Evolutionary conservation across 2,329 filamentous ascomycete species (phyloP).

Genomic region (Epichloe glyceriae): DNA sequence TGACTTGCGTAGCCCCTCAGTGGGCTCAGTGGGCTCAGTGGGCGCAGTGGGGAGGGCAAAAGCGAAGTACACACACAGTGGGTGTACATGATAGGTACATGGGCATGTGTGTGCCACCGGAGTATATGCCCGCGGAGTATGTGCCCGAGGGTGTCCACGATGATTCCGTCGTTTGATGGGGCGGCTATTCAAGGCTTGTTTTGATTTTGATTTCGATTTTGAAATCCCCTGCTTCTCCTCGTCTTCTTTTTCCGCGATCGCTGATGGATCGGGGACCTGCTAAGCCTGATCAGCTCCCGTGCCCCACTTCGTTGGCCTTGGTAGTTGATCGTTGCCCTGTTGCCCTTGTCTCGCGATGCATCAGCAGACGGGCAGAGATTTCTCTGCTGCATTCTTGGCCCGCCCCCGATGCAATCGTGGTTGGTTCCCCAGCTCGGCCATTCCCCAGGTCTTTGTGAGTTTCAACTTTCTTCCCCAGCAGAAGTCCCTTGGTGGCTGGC

Average conservation of each 20-base stretch:
- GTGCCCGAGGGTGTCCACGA: not conserved
- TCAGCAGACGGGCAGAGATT: conserved; percentile 13
- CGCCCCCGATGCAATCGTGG: not conserved
- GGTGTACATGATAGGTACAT: too few relatives aligned
- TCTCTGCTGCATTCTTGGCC: conserved; percentile 4
- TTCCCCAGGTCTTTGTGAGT: not conserved
- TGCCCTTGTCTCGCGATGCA: conserved; percentile 6
- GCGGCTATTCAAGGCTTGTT: conserved; percentile 24
- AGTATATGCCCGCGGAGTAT: not conserved
- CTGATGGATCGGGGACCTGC: conserved; percentile 2
- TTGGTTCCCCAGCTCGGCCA: not conserved
- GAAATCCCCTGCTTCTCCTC: conserved; percentile 4
- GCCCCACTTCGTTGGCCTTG: conserved; percentile 3
- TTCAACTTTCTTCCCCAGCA: not conserved
- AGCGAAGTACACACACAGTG: too few relatives aligned
- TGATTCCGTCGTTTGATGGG: conserved; percentile 7
- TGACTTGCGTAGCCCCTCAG: conserved; percentile 3
- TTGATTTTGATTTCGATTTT: not conserved
- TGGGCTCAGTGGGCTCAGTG: too few relatives aligned
- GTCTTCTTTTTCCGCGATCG: conserved; percentile 4
- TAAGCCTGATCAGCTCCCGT: conserved; percentile 6
- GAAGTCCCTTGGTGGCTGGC: not conserved
- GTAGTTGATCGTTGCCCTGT: conserved; percentile 3
- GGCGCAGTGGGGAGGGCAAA: too few relatives aligned
- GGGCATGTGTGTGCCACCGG: not conserved